phyloP scores from a whole-genome alignment of 2,329 filamentous ascomycete species.

The Elsinoe batatas region DNA sequence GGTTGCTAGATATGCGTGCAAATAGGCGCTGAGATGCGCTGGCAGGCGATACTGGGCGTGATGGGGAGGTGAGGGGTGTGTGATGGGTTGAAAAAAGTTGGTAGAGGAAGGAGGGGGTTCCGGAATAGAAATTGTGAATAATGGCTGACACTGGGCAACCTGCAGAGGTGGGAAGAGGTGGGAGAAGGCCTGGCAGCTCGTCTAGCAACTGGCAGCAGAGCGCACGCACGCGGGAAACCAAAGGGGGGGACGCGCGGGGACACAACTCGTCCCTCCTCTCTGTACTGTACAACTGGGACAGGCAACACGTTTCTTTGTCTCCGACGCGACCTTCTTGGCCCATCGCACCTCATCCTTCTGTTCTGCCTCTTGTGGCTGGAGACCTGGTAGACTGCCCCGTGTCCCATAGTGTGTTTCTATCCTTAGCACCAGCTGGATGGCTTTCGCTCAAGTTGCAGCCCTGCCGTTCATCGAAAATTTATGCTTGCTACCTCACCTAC shows the following conservation, averaged over 20 bases:
- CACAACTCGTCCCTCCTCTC: not conserved
- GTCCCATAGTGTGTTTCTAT: not conserved
- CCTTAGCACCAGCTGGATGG: not conserved
- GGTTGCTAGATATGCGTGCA: not conserved
- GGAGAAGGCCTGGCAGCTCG: not conserved
- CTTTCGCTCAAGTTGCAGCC: not conserved
- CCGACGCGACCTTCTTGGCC: conserved; percentile 1
- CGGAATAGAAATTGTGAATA: not conserved
- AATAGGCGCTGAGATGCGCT: not conserved
- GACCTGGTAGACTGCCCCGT: not conserved
- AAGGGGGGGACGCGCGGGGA: not conserved
- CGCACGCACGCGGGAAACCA: not conserved
- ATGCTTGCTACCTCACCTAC: not conserved
- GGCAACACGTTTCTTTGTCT: conserved; percentile 11
- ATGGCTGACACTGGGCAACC: not conserved
- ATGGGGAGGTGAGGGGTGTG: conserved; percentile 3
- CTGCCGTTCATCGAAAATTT: not conserved
- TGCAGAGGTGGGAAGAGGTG: not conserved
- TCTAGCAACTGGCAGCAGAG: not conserved
- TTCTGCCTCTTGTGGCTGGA: not conserved
- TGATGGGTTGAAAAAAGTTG: conserved; percentile 9
- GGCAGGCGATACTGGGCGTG: not conserved
- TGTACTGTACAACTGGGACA: not conserved
- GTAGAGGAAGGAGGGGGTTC: conserved; percentile 1
- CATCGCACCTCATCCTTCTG: not conserved